Conservation (phyloP, 352 stramenopile species). For the Phytophthora europaea region DNA sequence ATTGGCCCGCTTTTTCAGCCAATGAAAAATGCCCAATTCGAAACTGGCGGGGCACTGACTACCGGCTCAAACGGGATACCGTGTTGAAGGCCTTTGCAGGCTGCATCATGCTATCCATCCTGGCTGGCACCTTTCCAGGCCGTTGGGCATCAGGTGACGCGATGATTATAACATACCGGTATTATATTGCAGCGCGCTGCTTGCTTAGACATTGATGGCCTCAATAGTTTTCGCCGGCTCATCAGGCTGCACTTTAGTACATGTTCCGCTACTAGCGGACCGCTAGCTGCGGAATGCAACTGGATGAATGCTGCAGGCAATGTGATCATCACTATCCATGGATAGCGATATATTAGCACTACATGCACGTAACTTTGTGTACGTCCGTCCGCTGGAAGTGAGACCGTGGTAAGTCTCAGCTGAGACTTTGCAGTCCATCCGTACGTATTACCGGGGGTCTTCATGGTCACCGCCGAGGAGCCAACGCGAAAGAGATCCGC, state of each 20-base stretch:
- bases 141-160: background rate
- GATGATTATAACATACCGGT: background rate
- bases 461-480: background rate
- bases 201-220: background rate
- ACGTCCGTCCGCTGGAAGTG: background rate
- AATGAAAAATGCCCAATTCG: background rate
- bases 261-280: too few relatives aligned
- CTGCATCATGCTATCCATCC: background rate
- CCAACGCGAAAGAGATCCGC: background rate
- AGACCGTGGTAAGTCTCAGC: background rate
- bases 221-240: background rate
- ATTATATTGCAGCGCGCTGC: background rate
- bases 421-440: background rate
- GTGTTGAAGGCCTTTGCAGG: background rate
- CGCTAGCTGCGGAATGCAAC: background rate
- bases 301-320: background rate
- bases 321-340: background rate
- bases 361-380: background rate
- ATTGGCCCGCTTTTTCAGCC: background rate
- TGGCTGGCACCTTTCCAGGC: background rate
- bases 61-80: background rate
- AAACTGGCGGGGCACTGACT: background rate
- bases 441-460: background rate
- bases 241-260: background rate
- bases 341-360: background rate